Evolutionary conservation across 352 stramenopile genomes (phyloP).

Genomic region (Phytophthora niederhauseri): DNA sequence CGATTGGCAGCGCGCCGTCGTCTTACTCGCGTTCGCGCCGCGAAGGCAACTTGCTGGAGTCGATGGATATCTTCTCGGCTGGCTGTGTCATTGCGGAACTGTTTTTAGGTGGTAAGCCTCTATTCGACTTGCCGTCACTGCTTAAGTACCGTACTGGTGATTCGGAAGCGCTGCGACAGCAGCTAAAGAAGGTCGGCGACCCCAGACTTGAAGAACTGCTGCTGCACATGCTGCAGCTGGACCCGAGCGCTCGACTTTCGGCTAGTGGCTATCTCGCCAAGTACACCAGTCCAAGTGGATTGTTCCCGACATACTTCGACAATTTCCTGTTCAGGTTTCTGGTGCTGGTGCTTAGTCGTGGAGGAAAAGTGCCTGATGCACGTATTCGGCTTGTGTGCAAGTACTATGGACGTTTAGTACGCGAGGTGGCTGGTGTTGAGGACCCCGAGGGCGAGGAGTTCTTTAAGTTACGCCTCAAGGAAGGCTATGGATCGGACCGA

Average conservation of each 20-base stretch:
- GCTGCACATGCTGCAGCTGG: conserved; percentile 94
- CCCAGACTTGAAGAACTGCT: conserved; percentile 89
- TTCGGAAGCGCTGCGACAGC: conserved; percentile 71
- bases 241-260: conserved; percentile 87
- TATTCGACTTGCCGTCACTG: conserved; percentile 95
- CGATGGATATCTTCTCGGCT: conserved; percentile 99
- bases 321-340: conserved; percentile 92
- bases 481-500: conserved; percentile 83
- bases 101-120: conserved; percentile 95
- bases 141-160: conserved; percentile 88
- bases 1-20: conserved; percentile 31
- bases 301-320: conserved; percentile 90
- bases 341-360: conserved; percentile 77
- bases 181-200: conserved; percentile 94
- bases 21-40: conserved; percentile 53
- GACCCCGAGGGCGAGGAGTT: conserved; percentile 92
- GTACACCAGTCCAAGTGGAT: conserved; percentile 63
- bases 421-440: conserved; percentile 90
- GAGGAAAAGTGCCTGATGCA: conserved; percentile 90
- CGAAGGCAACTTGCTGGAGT: conserved; percentile 74
- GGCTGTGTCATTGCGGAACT: conserved; percentile 98
- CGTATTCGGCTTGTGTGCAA: conserved; percentile 93
- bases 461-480: conserved; percentile 86
- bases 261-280: conserved; percentile 91
- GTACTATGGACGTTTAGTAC: conserved; percentile 93